Conservation (phyloP, 108 stramenopile species). For the Pseudonitzschia multiseries region DNA sequence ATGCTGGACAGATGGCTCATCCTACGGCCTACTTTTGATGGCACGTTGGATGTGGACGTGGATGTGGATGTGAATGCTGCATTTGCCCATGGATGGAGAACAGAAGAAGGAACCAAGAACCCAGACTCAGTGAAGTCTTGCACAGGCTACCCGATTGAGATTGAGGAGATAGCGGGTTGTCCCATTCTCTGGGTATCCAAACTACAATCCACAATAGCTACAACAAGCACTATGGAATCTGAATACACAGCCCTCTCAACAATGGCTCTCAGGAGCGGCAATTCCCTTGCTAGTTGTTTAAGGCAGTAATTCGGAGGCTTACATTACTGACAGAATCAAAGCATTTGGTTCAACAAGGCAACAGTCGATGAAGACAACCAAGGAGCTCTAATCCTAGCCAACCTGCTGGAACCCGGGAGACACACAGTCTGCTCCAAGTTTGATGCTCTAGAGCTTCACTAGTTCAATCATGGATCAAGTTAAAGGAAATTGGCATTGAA, state of each 20-base stretch:
- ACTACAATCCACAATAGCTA: constrained; percentile 48
- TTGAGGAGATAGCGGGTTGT: too few relatives aligned
- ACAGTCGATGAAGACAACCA: constrained; percentile 59
- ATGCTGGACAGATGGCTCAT: constrained; percentile 41
- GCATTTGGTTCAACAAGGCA: constrained; percentile 24
- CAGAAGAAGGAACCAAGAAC: constrained; percentile 22
- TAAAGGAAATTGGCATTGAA: constrained; percentile 10
- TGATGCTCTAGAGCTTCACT: constrained; percentile 56
- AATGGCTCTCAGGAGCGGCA: constrained; percentile 38
- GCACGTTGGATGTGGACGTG: constrained; percentile 13
- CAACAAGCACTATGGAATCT: constrained; percentile 46
- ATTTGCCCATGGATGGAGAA: constrained; percentile 41
- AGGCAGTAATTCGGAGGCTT: too few relatives aligned
- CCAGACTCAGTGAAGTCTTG: constrained; percentile 39
- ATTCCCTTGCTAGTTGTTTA: constrained; percentile 32
- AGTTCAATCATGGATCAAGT: constrained; percentile 35
- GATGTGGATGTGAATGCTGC: constrained; percentile 55
- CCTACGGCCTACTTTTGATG: not conserved
- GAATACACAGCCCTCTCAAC: constrained; percentile 56
- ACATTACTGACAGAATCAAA: too few relatives aligned
- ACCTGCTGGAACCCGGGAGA: constrained; percentile 23
- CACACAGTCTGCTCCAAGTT: constrained; percentile 50
- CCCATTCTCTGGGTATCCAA: constrained; percentile 45
- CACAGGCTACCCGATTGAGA: too few relatives aligned
- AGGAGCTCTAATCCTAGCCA: constrained; percentile 36